Conservation (phyloP, 2,329 filamentous ascomycete genomes). For the Microsporum canis region DNA sequence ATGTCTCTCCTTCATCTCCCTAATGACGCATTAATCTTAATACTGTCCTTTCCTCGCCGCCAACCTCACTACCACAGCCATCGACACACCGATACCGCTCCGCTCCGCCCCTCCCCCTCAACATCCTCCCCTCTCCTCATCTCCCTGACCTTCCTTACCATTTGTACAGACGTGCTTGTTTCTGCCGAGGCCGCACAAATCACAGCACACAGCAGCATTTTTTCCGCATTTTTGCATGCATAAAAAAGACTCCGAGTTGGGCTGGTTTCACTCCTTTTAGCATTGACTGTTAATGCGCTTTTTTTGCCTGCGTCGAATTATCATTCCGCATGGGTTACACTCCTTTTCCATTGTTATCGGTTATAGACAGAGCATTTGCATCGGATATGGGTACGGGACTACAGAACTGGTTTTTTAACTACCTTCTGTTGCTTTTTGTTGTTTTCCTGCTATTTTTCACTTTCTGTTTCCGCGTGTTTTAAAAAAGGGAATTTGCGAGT, state of each 20-base stretch:
- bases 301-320: slow-evolving; percentile 5
- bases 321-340: slow-evolving; percentile 8
- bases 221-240: slow-evolving; percentile 5
- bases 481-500: slow-evolving; percentile 4
- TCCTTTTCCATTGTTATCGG: slow-evolving; percentile 7
- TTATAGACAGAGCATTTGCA: slow-evolving; percentile 14
- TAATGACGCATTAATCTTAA: slow-evolving; percentile 5
- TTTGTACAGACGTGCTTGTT: slow-evolving; percentile 14
- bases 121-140: background rate
- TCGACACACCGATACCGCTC: background rate
- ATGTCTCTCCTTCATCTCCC: slow-evolving; percentile 12
- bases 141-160: slow-evolving; percentile 4
- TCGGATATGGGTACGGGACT: slow-evolving; percentile 13
- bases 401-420: slow-evolving; percentile 5
- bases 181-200: slow-evolving; percentile 11
- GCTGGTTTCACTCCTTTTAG: slow-evolving; percentile 9
- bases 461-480: slow-evolving; percentile 2
- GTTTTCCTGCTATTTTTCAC: slow-evolving; percentile 1
- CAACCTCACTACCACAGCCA: background rate
- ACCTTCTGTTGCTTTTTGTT: background rate
- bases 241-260: slow-evolving; percentile 4
- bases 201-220: slow-evolving; percentile 12
- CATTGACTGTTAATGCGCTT: slow-evolving; percentile 4
- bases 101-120: background rate
- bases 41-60: slow-evolving; percentile 4